Evolutionary conservation across 2,329 filamentous ascomycete genomes (phyloP), one percentile per base, ranked within the genome.

Genomic region (Xylaria sp.): DNA sequence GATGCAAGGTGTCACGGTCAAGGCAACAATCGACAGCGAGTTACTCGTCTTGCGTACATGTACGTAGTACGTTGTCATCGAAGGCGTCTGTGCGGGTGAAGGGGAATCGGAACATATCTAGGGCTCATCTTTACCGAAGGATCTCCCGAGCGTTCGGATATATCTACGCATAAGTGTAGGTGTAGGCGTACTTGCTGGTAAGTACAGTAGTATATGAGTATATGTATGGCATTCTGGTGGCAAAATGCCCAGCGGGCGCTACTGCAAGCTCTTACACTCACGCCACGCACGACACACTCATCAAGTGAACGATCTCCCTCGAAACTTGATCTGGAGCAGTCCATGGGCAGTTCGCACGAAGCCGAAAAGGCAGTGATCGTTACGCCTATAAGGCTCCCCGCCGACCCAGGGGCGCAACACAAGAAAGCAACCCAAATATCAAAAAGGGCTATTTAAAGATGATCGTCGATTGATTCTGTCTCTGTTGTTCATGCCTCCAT

Each of bases 221-320:
- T 9, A 31, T 31, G 28, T 37, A 42, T 15, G 15, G 23, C 28
- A 49, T 45, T 21, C 15, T 21, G 31, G 50, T 58, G 14, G 25
- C 52, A 33, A 31, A n/a, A 31, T 51, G 42, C 25, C 52, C 17
- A 15, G 6, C 23, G 46, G 37, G 17, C 57, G 57, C 57, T 57
- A 61, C 57, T 58, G 62, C 62, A 61, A 64, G 54, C 49, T 58
- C 58, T 61, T 61, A 56, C 37, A 49, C 19, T 11, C 25, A 31
- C 28, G n/a, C 9, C 28, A 31, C 31, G 12, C 17, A 52, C 46
- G 11, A 40, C 37, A 40, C 37, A 40, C 37, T 40, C 15, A 40
- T 40, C 17, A n/a, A 15, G n/a, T 17, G 14, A 15, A 1, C 45
- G 4, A 14, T 25, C 2, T 43, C 4, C 40, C 40, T 17, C 17